A percentile compares a stretch with the other conserved stretches of the same genome.
phyloP scores from a whole-genome alignment of 1,284 basidiomycete species.

The Taiwanofungus camphoratus region DNA sequence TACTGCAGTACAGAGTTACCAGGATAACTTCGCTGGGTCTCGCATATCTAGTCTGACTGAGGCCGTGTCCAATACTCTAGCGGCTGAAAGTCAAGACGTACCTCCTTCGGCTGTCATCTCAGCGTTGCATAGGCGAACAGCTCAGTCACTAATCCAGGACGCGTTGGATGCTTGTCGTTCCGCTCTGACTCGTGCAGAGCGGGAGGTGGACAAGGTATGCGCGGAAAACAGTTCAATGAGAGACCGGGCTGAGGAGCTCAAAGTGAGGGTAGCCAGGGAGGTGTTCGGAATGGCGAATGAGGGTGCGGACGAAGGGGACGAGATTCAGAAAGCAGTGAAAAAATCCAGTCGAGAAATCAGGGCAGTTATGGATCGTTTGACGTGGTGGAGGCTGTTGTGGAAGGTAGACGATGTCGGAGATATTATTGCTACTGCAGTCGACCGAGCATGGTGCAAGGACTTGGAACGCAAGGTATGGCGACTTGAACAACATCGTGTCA shows the following conservation, averaged over 20 bases:
- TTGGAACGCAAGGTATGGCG: slow-evolving; percentile 58
- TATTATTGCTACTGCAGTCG: slow-evolving; percentile 48
- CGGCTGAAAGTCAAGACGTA: slow-evolving; percentile 6
- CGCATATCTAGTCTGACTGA: slow-evolving; percentile 44
- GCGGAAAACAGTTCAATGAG: slow-evolving; percentile 27
- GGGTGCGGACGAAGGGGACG: slow-evolving; percentile 28
- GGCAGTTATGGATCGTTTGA: slow-evolving; percentile 47
- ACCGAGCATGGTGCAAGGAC: slow-evolving; percentile 55
- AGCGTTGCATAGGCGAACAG: slow-evolving; percentile 26
- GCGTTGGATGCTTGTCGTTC: slow-evolving; percentile 30
- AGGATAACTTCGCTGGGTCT: slow-evolving; percentile 55
- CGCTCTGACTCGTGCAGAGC: slow-evolving; percentile 23
- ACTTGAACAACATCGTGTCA: slow-evolving; percentile 1
- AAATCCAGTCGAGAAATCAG: slow-evolving; percentile 46
- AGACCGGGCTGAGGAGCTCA: slow-evolving; percentile 29
- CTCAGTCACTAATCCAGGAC: slow-evolving; percentile 29
- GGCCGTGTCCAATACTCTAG: slow-evolving; percentile 34
- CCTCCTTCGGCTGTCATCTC: slow-evolving; percentile 10
- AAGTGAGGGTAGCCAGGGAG: slow-evolving; percentile 28
- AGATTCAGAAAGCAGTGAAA: slow-evolving; percentile 45
- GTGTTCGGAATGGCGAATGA: slow-evolving; percentile 30
- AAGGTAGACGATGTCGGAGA: slow-evolving; percentile 68
- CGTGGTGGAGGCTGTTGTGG: slow-evolving; percentile 65
- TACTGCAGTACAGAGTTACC: slow-evolving; percentile 52
- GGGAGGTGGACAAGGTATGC: slow-evolving; percentile 28